A percentile compares a stretch with the other conserved stretches of the same genome.
Evolutionary conservation across 257 asterid genomes (phyloP).

Genomic region (Apocynum venetum): DNA sequence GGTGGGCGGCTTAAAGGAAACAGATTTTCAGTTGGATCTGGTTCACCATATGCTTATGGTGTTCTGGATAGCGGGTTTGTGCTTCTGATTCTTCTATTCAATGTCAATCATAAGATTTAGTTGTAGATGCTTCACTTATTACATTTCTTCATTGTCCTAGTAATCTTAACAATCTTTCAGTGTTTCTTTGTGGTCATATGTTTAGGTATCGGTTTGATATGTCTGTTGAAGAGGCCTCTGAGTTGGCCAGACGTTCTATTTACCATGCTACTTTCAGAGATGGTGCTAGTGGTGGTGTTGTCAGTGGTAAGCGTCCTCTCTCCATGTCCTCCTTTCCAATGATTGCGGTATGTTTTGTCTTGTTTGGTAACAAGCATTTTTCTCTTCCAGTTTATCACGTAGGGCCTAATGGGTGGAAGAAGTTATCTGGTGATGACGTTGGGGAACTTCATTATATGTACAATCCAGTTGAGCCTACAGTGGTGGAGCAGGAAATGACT

Average conservation of each 20-base stretch:
- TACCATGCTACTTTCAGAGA: constrained; percentile 33
- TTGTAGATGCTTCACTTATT: neutral
- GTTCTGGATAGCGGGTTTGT: constrained; percentile 85
- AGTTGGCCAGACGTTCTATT: constrained; percentile 30
- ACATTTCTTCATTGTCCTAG: neutral
- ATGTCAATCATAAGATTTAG: neutral
- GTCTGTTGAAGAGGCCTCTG: constrained; percentile 31
- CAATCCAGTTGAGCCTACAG: constrained; percentile 18
- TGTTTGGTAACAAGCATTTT: neutral
- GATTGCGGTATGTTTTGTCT: neutral
- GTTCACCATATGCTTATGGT: constrained; percentile 99
- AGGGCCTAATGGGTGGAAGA: constrained; percentile 20
- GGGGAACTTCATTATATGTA: constrained; percentile 15
- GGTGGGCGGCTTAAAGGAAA: constrained; percentile 97
- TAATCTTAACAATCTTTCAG: neutral
- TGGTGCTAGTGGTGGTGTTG: constrained; percentile 35
- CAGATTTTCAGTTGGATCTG: constrained; percentile 95
- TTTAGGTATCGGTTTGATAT: constrained; percentile 22
- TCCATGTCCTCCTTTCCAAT: neutral
- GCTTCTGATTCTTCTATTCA: constrained; percentile 37
- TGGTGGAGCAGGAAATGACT: constrained; percentile 18
- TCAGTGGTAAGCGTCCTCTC: constrained; percentile 23
- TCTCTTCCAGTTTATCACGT: constrained; percentile 14
- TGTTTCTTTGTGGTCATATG: neutral
- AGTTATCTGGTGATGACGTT: constrained; percentile 17